Evolutionary conservation across 2,329 filamentous ascomycete species (phyloP).

Genomic region (Venturia pyrina): DNA sequence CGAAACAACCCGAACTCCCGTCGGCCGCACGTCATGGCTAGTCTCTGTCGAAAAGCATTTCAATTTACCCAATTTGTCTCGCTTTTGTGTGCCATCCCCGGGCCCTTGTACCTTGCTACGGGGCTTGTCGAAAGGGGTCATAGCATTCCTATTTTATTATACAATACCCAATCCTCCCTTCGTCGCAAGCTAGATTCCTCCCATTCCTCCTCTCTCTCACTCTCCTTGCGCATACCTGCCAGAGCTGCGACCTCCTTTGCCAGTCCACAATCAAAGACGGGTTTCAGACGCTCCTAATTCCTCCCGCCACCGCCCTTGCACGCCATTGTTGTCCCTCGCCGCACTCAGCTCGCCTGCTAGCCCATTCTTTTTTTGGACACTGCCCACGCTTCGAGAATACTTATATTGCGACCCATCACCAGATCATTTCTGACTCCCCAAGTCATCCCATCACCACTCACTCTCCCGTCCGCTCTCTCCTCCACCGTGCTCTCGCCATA

Average conservation of each 20-base stretch:
- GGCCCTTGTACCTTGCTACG: constrained; percentile 6
- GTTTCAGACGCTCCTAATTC: neutral
- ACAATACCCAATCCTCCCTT: neutral
- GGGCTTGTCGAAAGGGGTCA: constrained; percentile 6
- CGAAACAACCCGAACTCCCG: constrained; percentile 6
- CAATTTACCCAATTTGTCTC: constrained; percentile 11
- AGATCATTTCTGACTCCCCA: neutral
- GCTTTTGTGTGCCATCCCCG: constrained; percentile 8
- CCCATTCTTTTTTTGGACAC: neutral
- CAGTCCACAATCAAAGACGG: neutral
- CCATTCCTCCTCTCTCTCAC: neutral
- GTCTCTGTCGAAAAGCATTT: constrained; percentile 10
- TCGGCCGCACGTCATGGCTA: constrained; percentile 10
- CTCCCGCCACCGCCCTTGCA: constrained; percentile 4
- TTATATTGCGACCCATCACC: neutral
- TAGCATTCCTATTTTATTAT: constrained; percentile 6
- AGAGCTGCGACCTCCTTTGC: neutral
- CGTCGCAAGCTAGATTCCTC: neutral
- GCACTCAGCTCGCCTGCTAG: neutral
- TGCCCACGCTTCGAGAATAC: neutral
- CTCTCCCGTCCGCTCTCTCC: neutral
- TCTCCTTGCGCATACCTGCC: constrained; percentile 2
- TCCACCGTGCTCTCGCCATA: neutral
- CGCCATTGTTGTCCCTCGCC: constrained; percentile 2
- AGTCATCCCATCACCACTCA: neutral